Base-by-base conservation (phyloP, 2,329 filamentous ascomycete genomes). In the Fusarium oxysporum region DNA sequence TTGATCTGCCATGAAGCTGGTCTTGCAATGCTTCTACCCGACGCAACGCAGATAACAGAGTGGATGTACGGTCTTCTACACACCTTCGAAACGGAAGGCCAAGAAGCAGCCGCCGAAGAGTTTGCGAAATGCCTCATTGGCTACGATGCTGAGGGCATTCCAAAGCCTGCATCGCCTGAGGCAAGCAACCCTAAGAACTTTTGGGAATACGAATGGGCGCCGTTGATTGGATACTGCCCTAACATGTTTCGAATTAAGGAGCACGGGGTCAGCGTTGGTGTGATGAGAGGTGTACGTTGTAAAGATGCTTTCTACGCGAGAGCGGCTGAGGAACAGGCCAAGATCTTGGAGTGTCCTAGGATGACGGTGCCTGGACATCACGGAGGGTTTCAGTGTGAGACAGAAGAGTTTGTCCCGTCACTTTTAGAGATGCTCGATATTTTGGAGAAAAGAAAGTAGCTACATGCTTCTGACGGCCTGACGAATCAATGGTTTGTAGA, bases 361-460 rank as follows among this genome's bases (percentile, higher is more conserved):
- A 63, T 68, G 56, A 47, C 38, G 5, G 65, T 68, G 3, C 64
- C 56, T 0, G 65, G 65, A 3, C 56, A 68, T 6, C 65, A 68
- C 2, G 55, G 68, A 1, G 65, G 65, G 0, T 68, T 68, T 9
- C 55, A 54, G 2, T 62, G 64, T 21, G 65, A 68, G 37, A 68
- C 43, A 0, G 4, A 30, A 8, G 56, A 62, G 4, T 68, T 68
- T 35, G 13, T 68, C 6, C 64, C 56, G 10, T 17, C 17, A 2
- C 25, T 68, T 0, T n/a, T 55, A 1, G 28, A 55, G 3, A 62
- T 68, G 47, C 3, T 68, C 6, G 37, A 44, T 33, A 38, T 25
- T 6, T 5, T 66, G 8, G 44, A 60, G 11, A 60, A 41, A 2
- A 25, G 13, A 5, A 51, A 23, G 4, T 1, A n/a, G n/a, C 3